Evolutionary conservation across 495 filamentous ascomycete species (phyloP).

Genomic region (Lichenothelia convexa): DNA sequence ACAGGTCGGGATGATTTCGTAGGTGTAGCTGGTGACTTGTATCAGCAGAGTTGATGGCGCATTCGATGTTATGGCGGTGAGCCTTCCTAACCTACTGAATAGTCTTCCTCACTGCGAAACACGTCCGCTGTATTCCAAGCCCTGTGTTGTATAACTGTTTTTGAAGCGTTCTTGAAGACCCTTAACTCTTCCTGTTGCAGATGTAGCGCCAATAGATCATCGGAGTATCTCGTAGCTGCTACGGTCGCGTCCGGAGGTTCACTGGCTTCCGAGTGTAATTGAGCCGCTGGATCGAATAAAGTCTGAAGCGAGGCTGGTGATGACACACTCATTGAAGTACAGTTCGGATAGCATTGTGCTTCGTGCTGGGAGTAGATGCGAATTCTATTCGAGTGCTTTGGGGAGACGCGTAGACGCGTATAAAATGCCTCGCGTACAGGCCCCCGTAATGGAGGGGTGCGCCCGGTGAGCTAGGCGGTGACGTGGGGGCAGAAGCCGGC

Average conservation of each 20-base stretch:
- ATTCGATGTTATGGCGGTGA: background rate
- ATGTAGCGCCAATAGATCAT: slow-evolving; percentile 44
- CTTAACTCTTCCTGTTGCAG: slow-evolving; percentile 29
- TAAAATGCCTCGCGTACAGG: too few species aligned
- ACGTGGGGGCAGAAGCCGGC: too few species aligned
- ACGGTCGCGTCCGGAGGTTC: slow-evolving; percentile 5
- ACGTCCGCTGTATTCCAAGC: slow-evolving; percentile 37
- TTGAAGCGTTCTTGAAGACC: slow-evolving; percentile 27
- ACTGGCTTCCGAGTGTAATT: slow-evolving; percentile 30
- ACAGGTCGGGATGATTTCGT: background rate
- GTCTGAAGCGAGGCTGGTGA: slow-evolving; percentile 13
- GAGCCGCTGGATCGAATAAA: slow-evolving; percentile 35
- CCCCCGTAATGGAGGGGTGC: too few species aligned
- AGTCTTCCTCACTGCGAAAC: slow-evolving; percentile 44
- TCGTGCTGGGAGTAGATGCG: too few species aligned
- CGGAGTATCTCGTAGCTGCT: slow-evolving; percentile 28
- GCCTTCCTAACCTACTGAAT: slow-evolving; percentile 22
- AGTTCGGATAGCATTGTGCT: too few species aligned
- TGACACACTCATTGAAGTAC: background rate
- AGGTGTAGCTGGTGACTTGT: background rate
- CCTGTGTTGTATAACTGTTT: slow-evolving; percentile 47
- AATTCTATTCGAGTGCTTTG: too few species aligned
- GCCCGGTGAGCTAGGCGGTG: too few species aligned
- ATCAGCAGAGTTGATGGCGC: background rate
- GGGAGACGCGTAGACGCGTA: too few species aligned